Base-by-base conservation (phyloP, 805 yeast genomes). In the Starmerella scarabaei region DNA sequence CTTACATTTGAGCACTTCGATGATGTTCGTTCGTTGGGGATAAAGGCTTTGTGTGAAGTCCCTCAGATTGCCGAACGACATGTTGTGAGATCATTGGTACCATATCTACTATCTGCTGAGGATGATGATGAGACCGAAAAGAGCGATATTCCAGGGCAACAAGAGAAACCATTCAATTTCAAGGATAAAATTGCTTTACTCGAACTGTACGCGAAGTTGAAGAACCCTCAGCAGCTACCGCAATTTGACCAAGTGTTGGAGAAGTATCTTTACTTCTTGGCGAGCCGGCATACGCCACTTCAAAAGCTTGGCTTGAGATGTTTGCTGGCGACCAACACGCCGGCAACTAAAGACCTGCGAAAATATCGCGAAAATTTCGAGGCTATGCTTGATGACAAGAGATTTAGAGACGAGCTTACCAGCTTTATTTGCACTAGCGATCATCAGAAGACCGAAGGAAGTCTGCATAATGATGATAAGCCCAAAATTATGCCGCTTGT, bases 401-500 rank as follows among this genome's bases (percentile, higher is more conserved):
- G 78, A 15, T 86, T 84, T 63, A 73, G 84, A 43, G 98, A 91
- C 59, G 96, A 86, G 59, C 63, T 86, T 23, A 65, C 80, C 17
- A 71, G 68, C 15, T 68, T 91, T 30, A 61, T 82, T 16, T 35
- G 44, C 14, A 26, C 32, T 5, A 41, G 44, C 8, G 49, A 68
- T 17, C 73, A 69, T 4, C 69, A 38, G 12, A 36, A 74, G 7
- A 65, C 61, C 3, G 61, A 60, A 15, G 51, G 44, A 8, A 58
- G 67, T 2, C 66, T 85, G 39, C 83, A 80, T 46, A 67, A 64
- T 6, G 65, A 64, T 3, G 96, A 91, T 54, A 62, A 69, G 14
- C 63, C 57, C 2, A 57, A 46, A 1, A 67, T 88, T 2, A 72
- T 84, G 71, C 91, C 93, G 1, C 53, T 81, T 23, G 68, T 85